phyloP scores from a whole-genome alignment of 2,329 filamentous ascomycete genomes.

The Colletotrichum sp. region DNA sequence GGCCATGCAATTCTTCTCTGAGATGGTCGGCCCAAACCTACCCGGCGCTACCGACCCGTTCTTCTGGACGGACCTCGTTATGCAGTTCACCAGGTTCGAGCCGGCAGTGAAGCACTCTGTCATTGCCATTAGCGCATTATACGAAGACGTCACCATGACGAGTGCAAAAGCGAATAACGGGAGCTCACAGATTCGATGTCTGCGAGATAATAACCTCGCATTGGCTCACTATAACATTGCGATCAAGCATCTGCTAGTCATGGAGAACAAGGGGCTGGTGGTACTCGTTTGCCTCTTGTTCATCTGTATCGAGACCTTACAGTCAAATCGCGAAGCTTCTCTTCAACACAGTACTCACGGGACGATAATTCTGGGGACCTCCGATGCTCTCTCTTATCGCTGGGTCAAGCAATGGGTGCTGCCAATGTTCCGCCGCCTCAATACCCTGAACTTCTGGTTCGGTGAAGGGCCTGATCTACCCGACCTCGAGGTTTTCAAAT shows the following conservation, averaged over 20 bases:
- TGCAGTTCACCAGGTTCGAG: constrained; percentile 48
- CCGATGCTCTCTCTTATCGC: not conserved
- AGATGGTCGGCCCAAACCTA: constrained; percentile 11
- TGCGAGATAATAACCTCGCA: not conserved
- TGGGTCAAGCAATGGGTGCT: constrained; percentile 4
- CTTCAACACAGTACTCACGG: constrained; percentile 34
- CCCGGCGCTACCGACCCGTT: constrained; percentile 17
- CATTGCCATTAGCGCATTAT: constrained; percentile 53
- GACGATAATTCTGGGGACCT: not conserved
- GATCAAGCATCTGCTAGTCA: constrained; percentile 26
- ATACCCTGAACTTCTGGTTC: not conserved
- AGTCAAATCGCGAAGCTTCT: constrained; percentile 47
- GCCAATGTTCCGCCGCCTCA: constrained; percentile 4
- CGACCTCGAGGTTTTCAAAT: not conserved
- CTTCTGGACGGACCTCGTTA: constrained; percentile 51
- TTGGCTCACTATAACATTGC: constrained; percentile 35
- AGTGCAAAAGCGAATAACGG: not conserved
- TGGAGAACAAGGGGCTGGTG: constrained; percentile 27
- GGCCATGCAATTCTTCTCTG: constrained; percentile 18
- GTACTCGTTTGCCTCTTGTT: constrained; percentile 56
- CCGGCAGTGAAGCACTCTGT: constrained; percentile 54
- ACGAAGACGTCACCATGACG: constrained; percentile 33
- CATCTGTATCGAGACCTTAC: constrained; percentile 58
- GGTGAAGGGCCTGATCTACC: constrained; percentile 10
- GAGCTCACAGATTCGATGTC: not conserved